phyloP scores from a whole-genome alignment of 176 grass and related monocot genomes.

The Tillandsia fasciculata region DNA sequence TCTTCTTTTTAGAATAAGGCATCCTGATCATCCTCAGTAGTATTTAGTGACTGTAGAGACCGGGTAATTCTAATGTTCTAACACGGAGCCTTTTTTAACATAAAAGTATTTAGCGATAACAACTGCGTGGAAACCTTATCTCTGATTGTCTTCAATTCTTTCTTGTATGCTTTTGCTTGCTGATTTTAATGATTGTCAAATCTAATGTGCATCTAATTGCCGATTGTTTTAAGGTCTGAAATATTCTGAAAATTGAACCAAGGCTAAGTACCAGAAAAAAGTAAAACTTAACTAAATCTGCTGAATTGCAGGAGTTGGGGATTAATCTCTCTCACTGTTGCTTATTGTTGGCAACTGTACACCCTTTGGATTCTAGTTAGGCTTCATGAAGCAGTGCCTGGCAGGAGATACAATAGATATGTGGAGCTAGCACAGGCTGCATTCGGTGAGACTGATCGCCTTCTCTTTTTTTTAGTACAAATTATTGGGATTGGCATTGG shows the following conservation, averaged over 20 bases:
- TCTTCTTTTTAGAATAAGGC: too few relatives aligned
- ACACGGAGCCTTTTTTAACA: neutral
- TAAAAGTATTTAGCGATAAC: neutral
- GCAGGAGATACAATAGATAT: slow-evolving; percentile 94
- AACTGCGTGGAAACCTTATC: neutral
- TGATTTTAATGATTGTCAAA: neutral
- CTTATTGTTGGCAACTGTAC: slow-evolving; percentile 97
- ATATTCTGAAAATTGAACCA: neutral
- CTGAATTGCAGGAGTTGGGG: slow-evolving; percentile 84
- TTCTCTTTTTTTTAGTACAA: neutral
- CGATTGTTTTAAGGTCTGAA: neutral
- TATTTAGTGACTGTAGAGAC: too few relatives aligned
- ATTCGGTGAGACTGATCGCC: slow-evolving; percentile 57
- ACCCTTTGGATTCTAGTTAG: slow-evolving; percentile 90
- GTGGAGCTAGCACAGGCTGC: slow-evolving; percentile 96
- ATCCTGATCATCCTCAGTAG: too few relatives aligned
- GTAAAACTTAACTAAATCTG: neutral
- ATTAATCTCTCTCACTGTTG: slow-evolving; percentile 75
- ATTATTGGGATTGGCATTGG: neutral
- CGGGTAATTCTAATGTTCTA: neutral
- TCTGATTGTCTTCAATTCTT: neutral
- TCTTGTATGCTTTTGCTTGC: neutral
- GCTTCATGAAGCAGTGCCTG: slow-evolving; percentile 94
- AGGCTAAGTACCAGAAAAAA: neutral
- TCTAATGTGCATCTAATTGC: neutral